Conservation (phyloP, 208 protist genomes). For the Leishmania mexicana region DNA sequence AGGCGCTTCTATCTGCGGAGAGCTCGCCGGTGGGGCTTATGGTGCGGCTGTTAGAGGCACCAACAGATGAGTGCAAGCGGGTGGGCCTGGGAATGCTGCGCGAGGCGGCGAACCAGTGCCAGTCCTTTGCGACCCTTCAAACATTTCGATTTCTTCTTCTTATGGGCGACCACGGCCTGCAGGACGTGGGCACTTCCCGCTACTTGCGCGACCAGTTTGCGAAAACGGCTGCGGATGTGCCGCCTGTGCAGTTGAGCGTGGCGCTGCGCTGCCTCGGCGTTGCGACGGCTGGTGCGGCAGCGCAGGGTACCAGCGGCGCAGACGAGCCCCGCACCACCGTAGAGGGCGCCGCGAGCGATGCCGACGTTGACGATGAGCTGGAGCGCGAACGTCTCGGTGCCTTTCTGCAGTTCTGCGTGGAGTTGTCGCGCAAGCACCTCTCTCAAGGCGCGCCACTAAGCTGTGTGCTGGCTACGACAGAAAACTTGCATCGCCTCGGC, state of each 20-base stretch:
- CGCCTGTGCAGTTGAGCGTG: constrained; percentile 75
- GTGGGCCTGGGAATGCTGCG: constrained; percentile 56
- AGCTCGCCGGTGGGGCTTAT: constrained; percentile 43
- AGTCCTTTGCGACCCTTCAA: constrained; percentile 66
- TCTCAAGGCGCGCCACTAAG: constrained; percentile 45
- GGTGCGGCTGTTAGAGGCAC: constrained; percentile 37
- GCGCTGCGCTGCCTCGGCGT: constrained; percentile 62
- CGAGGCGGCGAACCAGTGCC: constrained; percentile 58
- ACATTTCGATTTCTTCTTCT: constrained; percentile 77
- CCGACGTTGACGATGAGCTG: constrained; percentile 21
- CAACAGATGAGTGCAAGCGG: constrained; percentile 34
- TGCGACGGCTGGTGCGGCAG: not conserved
- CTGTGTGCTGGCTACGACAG: constrained; percentile 48
- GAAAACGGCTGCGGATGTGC: constrained; percentile 72
- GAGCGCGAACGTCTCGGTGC: constrained; percentile 40
- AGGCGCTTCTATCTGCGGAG: constrained; percentile 30
- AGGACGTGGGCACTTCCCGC: constrained; percentile 41
- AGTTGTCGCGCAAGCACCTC: constrained; percentile 51
- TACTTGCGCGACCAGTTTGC: constrained; percentile 76
- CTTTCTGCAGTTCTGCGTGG: constrained; percentile 58
- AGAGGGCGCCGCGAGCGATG: not conserved
- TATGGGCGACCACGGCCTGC: constrained; percentile 57
- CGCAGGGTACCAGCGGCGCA: not conserved
- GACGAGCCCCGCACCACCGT: not conserved
- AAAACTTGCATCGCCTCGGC: constrained; percentile 55